Evolutionary conservation across 2,329 filamentous ascomycete genomes (phyloP).

Genomic region (Alternaria infectoria): DNA sequence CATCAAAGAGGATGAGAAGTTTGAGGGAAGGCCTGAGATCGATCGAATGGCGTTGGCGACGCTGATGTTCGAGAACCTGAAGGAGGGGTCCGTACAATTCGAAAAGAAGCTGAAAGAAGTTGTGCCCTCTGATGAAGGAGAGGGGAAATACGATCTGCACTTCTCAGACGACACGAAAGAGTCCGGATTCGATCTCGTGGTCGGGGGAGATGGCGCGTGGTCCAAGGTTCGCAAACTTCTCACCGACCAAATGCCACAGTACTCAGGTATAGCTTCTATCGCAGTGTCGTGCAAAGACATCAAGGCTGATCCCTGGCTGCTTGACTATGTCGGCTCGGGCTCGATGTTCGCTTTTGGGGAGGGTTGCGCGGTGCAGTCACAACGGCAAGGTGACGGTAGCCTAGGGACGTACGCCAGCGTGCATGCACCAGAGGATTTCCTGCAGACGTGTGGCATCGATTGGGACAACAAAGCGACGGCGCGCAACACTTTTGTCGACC

Average conservation of each 20-base stretch:
- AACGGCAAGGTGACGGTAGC: slow-evolving; percentile 59
- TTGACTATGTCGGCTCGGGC: slow-evolving; percentile 54
- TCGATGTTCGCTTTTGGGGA: slow-evolving; percentile 42
- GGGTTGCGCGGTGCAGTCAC: slow-evolving; percentile 50
- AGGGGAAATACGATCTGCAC: slow-evolving; percentile 27
- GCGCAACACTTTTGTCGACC: slow-evolving; percentile 29
- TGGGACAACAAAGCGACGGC: slow-evolving; percentile 47
- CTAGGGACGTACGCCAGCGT: slow-evolving; percentile 51
- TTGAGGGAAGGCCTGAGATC: slow-evolving; percentile 54
- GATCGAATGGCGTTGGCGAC: slow-evolving; percentile 51
- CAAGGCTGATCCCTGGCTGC: slow-evolving; percentile 51
- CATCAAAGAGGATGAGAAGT: slow-evolving; percentile 37
- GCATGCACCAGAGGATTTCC: slow-evolving; percentile 48
- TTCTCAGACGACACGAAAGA: slow-evolving; percentile 43
- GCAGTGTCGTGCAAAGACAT: slow-evolving; percentile 55
- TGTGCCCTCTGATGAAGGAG: slow-evolving; percentile 7
- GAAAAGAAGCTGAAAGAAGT: slow-evolving; percentile 48
- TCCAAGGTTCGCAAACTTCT: slow-evolving; percentile 45
- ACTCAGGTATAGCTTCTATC: slow-evolving; percentile 55
- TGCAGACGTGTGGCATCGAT: slow-evolving; percentile 55
- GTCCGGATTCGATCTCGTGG: slow-evolving; percentile 52
- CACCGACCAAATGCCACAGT: slow-evolving; percentile 51
- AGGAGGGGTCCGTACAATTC: slow-evolving; percentile 46
- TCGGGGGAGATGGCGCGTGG: slow-evolving; percentile 59
- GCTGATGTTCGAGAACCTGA: slow-evolving; percentile 53